Conservation (phyloP, 106 monocot species). For the Posidonia australis region DNA sequence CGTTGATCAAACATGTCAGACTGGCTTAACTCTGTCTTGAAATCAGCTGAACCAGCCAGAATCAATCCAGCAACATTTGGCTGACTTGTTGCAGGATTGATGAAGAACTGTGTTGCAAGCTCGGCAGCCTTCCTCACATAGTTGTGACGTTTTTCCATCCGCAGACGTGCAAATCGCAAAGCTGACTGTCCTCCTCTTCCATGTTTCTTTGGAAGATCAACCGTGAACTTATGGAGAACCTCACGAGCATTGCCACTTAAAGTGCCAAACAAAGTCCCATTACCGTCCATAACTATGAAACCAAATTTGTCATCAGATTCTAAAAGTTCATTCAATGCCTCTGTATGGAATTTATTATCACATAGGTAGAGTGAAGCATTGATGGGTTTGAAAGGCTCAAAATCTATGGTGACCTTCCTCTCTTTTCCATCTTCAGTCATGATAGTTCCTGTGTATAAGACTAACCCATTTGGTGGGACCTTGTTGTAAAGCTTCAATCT, state of each 20-base stretch:
- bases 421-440: conserved; percentile 43
- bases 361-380: conserved; percentile 52
- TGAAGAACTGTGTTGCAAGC: conserved; percentile 51
- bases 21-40: conserved; percentile 60
- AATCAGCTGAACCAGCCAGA: conserved; percentile 59
- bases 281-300: conserved; percentile 63
- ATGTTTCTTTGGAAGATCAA: conserved; percentile 60
- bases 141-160: conserved; percentile 62
- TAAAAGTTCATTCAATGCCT: conserved; percentile 50
- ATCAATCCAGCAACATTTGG: conserved; percentile 55
- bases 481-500: conserved; percentile 49
- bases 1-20: conserved; percentile 64
- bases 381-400: conserved; percentile 59
- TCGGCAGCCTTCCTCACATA: conserved; percentile 55
- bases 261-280: conserved; percentile 53
- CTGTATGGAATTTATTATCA: conserved; percentile 60
- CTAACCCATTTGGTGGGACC: conserved; percentile 52
- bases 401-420: conserved; percentile 56
- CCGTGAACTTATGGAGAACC: conserved; percentile 47
- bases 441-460: conserved; percentile 52
- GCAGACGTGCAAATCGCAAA: conserved; percentile 50
- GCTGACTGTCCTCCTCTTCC: conserved; percentile 67
- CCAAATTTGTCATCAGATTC: conserved; percentile 68
- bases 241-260: conserved; percentile 53
- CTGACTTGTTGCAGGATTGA: conserved; percentile 49